phyloP scores from a whole-genome alignment of 495 filamentous ascomycete genomes.

The Evernia prunastri region DNA sequence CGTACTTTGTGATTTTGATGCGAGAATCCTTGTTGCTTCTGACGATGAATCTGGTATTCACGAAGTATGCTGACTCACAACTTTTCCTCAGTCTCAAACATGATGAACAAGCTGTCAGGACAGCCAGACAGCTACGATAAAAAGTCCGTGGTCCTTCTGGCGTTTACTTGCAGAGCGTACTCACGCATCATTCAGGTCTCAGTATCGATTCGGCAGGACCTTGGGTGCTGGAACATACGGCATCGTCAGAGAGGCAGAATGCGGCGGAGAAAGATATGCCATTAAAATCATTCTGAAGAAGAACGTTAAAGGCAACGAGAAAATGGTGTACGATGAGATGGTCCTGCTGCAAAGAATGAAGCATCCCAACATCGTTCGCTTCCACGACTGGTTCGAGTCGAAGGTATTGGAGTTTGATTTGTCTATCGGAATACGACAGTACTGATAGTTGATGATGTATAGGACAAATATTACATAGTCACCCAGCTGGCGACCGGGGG shows the following conservation, averaged over 20 bases:
- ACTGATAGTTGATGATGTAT: conserved; percentile 3
- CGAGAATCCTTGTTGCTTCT: not conserved
- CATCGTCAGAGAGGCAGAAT: conserved; percentile 91
- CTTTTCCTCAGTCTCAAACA: conserved; percentile 56
- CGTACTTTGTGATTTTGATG: conserved; percentile 8
- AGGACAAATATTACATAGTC: conserved; percentile 99
- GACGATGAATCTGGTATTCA: not conserved
- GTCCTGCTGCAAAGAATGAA: conserved; percentile 82
- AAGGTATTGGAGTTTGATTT: conserved; percentile 41
- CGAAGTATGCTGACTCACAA: conserved; percentile 31
- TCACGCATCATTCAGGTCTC: conserved; percentile 47
- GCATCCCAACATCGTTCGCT: conserved; percentile 94
- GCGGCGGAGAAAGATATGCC: conserved; percentile 75
- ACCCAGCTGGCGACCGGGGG: conserved; percentile 94
- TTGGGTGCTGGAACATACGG: conserved; percentile 97
- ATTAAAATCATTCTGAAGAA: conserved; percentile 99
- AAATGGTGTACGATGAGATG: conserved; percentile 97
- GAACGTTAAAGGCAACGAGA: conserved; percentile 95
- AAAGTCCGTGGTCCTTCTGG: conserved; percentile 54
- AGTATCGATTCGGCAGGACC: conserved; percentile 87
- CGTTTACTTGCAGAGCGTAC: conserved; percentile 14
- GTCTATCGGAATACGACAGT: not conserved
- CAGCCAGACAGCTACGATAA: conserved; percentile 98
- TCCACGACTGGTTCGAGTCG: conserved; percentile 99
- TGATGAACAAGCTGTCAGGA: conserved; percentile 96